Evolutionary conservation across 2,329 filamentous ascomycete species (phyloP).

Genomic region (Alternaria incomplexa): DNA sequence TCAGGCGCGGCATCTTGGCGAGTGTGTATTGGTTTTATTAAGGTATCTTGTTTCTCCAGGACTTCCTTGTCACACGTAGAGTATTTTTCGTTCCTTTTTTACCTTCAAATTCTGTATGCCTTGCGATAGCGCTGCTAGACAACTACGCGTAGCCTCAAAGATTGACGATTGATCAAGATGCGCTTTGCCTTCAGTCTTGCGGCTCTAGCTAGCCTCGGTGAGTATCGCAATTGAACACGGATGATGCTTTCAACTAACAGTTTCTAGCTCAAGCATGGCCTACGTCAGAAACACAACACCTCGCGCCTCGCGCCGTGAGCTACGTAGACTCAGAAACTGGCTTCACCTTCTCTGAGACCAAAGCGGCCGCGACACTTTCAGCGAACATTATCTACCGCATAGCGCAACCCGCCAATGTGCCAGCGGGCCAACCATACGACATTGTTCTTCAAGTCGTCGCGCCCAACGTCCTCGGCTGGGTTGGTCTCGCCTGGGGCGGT

Average conservation of each 20-base stretch:
- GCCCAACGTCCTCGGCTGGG: conserved; percentile 36
- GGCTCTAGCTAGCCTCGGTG: conserved; percentile 31
- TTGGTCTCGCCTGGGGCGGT: conserved; percentile 39
- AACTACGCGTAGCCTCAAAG: background rate
- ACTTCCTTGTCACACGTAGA: conserved; percentile 12
- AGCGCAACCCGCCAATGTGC: conserved; percentile 30
- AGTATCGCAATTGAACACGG: background rate
- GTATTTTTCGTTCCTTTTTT: background rate
- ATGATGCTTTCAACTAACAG: background rate
- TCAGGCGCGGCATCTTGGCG: conserved; percentile 34
- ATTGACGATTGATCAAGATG: conserved; percentile 22
- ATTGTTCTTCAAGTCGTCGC: conserved; percentile 38
- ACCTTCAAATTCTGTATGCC: background rate
- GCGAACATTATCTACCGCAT: conserved; percentile 38
- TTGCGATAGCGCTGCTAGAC: background rate
- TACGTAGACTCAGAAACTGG: conserved; percentile 38
- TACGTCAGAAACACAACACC: background rate
- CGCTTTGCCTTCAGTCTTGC: conserved; percentile 22
- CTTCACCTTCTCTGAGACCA: conserved; percentile 43
- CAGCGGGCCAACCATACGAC: conserved; percentile 29
- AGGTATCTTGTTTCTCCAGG: conserved; percentile 23
- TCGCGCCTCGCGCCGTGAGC: conserved; percentile 21
- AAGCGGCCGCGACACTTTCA: conserved; percentile 33
- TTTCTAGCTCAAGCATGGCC: conserved; percentile 24
- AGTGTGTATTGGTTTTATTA: conserved; percentile 26